Evolutionary conservation across 2,329 filamentous ascomycete genomes (phyloP).

Genomic region (Podosphaera aphanis): DNA sequence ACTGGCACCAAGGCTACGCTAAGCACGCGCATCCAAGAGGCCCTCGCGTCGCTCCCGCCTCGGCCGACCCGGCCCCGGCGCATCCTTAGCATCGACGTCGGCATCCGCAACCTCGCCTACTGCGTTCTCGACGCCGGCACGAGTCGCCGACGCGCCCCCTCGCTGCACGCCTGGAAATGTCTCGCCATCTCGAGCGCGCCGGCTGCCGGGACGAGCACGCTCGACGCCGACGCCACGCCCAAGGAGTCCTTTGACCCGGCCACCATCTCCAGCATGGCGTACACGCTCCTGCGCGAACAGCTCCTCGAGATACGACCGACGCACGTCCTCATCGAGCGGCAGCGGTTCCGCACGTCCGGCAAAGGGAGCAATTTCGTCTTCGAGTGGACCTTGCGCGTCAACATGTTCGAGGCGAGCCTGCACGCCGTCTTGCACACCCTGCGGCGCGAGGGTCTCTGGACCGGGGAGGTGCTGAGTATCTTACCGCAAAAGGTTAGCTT

Average conservation of each 20-base stretch:
- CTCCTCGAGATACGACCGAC: constrained; percentile 32
- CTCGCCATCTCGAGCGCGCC: constrained; percentile 8
- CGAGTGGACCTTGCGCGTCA: constrained; percentile 68
- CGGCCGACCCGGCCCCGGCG: constrained; percentile 13
- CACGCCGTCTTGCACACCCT: constrained; percentile 44
- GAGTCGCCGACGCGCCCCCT: not conserved
- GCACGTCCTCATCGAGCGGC: constrained; percentile 43
- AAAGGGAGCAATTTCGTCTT: constrained; percentile 30
- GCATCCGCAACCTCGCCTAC: constrained; percentile 59
- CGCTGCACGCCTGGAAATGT: constrained; percentile 20
- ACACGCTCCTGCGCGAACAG: constrained; percentile 24
- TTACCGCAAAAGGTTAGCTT: constrained; percentile 28
- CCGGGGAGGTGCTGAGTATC: constrained; percentile 25
- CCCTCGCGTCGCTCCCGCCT: constrained; percentile 5
- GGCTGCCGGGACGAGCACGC: not conserved
- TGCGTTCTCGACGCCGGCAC: constrained; percentile 28
- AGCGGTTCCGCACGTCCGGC: constrained; percentile 39
- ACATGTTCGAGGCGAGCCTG: constrained; percentile 61
- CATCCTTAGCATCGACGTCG: constrained; percentile 64
- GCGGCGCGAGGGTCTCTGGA: constrained; percentile 20
- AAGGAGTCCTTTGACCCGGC: constrained; percentile 28
- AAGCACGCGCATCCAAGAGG: constrained; percentile 21
- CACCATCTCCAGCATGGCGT: constrained; percentile 29
- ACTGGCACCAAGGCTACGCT: constrained; percentile 36
- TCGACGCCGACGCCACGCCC: not conserved